Evolutionary conservation across 108 stramenopile genomes (phyloP), one percentile per base, ranked within the genome.

Genomic region (Epipyxis sp.): DNA sequence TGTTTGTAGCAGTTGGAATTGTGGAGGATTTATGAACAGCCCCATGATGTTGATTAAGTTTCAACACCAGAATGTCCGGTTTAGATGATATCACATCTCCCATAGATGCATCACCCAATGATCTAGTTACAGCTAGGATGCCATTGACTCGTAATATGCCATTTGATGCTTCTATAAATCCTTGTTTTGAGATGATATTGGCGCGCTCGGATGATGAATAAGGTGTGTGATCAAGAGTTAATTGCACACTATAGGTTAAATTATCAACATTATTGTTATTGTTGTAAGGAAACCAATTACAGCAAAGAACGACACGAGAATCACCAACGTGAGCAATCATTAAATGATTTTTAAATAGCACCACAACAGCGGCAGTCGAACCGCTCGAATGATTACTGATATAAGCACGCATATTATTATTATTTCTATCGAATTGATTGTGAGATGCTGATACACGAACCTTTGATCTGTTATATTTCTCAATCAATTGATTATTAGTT

Each of bases 251-350:
- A 30, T 42, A 50, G n/a, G n/a, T n/a, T n/a, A n/a, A n/a, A n/a
- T n/a, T n/a, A n/a, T n/a, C n/a, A 50, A 13, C 6, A 50, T 20
- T 50, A 59, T 45, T 62, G 37, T 32, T 80, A 59, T 16, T 83
- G 81, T 27, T 76, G 69, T 45, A 68, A 59, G 59, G 83, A 39
- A 29, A 72, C 25, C 3, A 83, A 85, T 86, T 79, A 80, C 84
- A 81, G 39, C 84, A 91, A 43, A 94, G 69, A 40, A 97, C 89
- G 13, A 93, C 93, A 3, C 94, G 78, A 44, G 93, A 94, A 82
- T 97, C 96, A 0, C 96, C 96, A 45, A 97, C 87, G 79, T 92
- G 93, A 2, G 93, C 93, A 0, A 93, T 78, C 25, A 94, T 72
- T 10, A 95, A 82, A 44, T 77, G 81, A 37, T 92, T 84, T 32